Percentiles rank a stretch among this genome's conserved stretches.
These are phyloP conservation scores for Capronia coronata DNA, from an alignment of 2,329 filamentous ascomycete genomes.

Conservation along the genomic window DNA sequence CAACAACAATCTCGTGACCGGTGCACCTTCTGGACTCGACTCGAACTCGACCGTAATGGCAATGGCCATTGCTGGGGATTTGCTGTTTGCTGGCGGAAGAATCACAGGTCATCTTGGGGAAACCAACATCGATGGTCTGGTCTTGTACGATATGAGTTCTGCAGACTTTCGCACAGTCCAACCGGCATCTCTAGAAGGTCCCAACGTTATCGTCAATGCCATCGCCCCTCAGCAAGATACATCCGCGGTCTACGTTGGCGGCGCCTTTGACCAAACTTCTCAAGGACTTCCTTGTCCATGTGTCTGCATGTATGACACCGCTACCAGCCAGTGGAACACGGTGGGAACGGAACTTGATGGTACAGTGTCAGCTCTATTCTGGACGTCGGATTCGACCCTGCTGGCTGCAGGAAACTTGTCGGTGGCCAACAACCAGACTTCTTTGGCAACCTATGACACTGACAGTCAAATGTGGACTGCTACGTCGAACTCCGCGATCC, in stretches of 20 bases:
- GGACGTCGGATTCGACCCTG: constrained; percentile 65
- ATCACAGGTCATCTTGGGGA: constrained; percentile 64
- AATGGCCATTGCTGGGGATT: constrained; percentile 59
- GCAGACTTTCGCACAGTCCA: constrained; percentile 59
- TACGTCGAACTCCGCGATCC: constrained; percentile 58
- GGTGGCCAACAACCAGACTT: constrained; percentile 58
- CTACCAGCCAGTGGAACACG: constrained; percentile 68
- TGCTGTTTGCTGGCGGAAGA: constrained; percentile 75
- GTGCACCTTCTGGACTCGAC: constrained; percentile 61
- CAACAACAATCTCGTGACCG: constrained; percentile 59
- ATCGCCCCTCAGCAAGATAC: constrained; percentile 67
- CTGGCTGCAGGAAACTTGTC: constrained; percentile 72
- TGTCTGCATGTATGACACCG: constrained; percentile 71
- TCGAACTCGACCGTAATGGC: constrained; percentile 68
- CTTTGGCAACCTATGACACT: constrained; percentile 66
- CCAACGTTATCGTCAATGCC: constrained; percentile 64
- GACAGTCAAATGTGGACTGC: constrained; percentile 60
- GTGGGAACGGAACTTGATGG: constrained; percentile 68
- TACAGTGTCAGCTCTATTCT: constrained; percentile 64
- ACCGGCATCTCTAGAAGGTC: constrained; percentile 67
- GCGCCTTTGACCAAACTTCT: constrained; percentile 67
- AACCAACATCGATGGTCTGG: constrained; percentile 61
- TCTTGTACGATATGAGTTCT: constrained; percentile 68
- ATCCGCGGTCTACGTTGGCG: constrained; percentile 75
- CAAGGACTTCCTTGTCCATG: constrained; percentile 75